Base-by-base conservation (phyloP, 805 yeast species). In the Brettanomyces sp. region DNA sequence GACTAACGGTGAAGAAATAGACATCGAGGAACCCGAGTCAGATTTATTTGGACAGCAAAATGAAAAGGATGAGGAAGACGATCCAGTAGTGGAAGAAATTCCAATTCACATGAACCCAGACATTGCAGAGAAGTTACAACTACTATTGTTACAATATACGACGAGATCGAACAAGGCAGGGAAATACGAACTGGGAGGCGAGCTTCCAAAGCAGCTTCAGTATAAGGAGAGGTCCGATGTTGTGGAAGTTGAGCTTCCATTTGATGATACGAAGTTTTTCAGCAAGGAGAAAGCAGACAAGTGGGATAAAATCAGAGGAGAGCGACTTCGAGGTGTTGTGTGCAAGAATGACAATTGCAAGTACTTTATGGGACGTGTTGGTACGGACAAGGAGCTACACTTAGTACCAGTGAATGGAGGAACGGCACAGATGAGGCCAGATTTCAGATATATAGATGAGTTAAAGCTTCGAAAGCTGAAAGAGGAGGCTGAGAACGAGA, bases 401-500 rank as follows among this genome's bases (percentile, higher is more conserved):
- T 61, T 91, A 49, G 63, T 77, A 1, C 85, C 91, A 1, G 69
- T 90, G 1, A 74, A 77, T 34, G 41, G 41, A 5, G 72, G 79
- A 21, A 77, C 85, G 0, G 77, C 83, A 0, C 97, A 91, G 62
- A 62, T 93, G 49, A 74, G 96, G 53, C 93, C 97, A 3, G 75
- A 76, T 54, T 87, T 93, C 65, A 76, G 74, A 52, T 86, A 90
- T 58, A 78, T 89, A 39, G 95, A 89, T 59, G 79, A 73, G 37
- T 41, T 52, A 5, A 61, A 57, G 44, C 48, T 43, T 23, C 52
- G 49, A 66, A 72, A 45, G 46, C 50, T 58, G 64, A 49, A 77
- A 72, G 47, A 67, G 67, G 47, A 72, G 66, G 45, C 68, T 66
- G 48, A 72, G 64, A 32, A 67, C 49, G 47, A 69, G 54, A 28